Conservation (phyloP, 139 green algal species). For the Chlorokybus atmophyticus region DNA sequence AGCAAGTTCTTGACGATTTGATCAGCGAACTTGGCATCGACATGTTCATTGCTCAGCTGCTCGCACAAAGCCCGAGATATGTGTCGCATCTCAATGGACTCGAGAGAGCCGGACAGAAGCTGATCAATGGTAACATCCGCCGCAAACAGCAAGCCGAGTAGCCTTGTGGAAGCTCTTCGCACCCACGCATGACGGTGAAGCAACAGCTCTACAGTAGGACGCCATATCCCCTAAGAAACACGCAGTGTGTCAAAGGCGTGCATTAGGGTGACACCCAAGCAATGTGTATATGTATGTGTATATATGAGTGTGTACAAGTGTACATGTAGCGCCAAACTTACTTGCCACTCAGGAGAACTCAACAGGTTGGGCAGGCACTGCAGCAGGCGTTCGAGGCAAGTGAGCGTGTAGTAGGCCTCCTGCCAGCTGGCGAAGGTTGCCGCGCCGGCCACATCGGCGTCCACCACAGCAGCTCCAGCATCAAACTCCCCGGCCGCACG, state of each 20-base stretch:
- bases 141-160: too few species aligned
- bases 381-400: conserved; percentile 57
- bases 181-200: too few species aligned
- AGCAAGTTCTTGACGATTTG: conserved; percentile 73
- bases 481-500: background rate
- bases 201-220: too few species aligned
- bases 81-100: too few species aligned
- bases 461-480: background rate
- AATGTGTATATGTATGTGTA: background rate
- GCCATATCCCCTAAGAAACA: too few species aligned
- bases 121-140: too few species aligned
- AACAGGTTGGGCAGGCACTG: conserved; percentile 17
- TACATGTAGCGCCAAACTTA: conserved; percentile 6
- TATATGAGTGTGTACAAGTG: background rate
- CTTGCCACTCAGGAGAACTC: too few species aligned
- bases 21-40: conserved; percentile 53
- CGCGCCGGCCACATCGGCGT: background rate
- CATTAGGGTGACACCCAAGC: background rate
- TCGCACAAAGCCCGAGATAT: too few species aligned
- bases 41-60: too few species aligned
- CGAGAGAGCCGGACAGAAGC: too few species aligned
- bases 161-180: too few species aligned
- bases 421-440: conserved; percentile 55
- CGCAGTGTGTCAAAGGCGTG: background rate
- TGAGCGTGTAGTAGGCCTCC: conserved; percentile 57